Conservation (phyloP, 495 filamentous ascomycete genomes). For the Hypoxylon subgilvum region DNA sequence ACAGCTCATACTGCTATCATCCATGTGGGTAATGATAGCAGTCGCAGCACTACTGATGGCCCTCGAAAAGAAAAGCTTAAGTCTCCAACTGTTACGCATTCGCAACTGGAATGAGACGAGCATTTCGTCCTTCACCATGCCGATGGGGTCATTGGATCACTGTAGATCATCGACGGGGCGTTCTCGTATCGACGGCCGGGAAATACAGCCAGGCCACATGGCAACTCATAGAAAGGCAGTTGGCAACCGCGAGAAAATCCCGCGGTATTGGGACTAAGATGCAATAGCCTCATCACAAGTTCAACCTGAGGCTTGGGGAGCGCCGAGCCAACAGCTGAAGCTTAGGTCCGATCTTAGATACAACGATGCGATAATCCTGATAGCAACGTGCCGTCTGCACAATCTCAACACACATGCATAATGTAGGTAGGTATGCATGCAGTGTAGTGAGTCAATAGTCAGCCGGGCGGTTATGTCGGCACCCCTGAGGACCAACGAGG, state of each 20-base stretch:
- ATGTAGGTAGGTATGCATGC: too few relatives aligned
- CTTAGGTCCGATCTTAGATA: constrained; percentile 21
- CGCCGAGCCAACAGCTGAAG: neutral
- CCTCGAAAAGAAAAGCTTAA: too few relatives aligned
- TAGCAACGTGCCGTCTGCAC: neutral
- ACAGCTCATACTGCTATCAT: constrained; percentile 15
- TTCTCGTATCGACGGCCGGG: neutral
- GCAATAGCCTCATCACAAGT: constrained; percentile 1
- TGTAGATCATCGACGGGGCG: neutral
- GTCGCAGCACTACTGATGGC: too few relatives aligned
- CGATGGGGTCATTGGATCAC: too few relatives aligned
- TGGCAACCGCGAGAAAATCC: neutral
- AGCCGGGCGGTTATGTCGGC: constrained; percentile 10
- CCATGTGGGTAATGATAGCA: too few relatives aligned
- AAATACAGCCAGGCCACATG: constrained; percentile 25
- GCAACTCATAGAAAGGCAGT: constrained; percentile 2
- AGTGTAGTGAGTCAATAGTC: neutral
- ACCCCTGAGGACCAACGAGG: neutral
- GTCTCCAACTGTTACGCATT: too few relatives aligned
- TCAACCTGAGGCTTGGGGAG: constrained; percentile 25
- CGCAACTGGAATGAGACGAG: too few relatives aligned
- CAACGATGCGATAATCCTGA: constrained; percentile 4
- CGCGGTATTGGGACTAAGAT: constrained; percentile 1
- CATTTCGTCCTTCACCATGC: too few relatives aligned
- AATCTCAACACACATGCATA: neutral